A percentile compares a stretch with the other conserved stretches of the same genome.
Conservation (phyloP, 441 rosid genomes). For the Rhodomyrtus psidioides region DNA sequence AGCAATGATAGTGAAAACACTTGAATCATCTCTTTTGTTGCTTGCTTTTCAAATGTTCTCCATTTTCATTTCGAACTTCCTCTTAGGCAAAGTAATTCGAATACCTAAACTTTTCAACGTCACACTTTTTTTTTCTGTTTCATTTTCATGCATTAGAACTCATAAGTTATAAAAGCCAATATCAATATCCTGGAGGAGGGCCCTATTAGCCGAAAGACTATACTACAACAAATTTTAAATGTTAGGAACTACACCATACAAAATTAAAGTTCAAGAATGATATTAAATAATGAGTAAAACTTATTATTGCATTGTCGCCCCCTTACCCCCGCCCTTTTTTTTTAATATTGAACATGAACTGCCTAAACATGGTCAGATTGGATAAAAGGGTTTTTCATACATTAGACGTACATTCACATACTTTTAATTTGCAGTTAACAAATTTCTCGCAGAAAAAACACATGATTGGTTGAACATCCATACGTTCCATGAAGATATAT, state of each 20-base stretch:
- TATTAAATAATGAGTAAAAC: background rate
- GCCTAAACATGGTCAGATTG: background rate
- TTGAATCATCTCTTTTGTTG: background rate
- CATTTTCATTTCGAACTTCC: background rate
- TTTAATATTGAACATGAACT: background rate
- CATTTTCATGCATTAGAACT: background rate
- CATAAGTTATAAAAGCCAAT: background rate
- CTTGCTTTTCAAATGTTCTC: background rate
- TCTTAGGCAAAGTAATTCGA: background rate
- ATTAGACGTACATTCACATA: background rate
- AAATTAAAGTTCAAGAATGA: background rate
- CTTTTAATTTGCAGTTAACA: background rate
- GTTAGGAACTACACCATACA: background rate
- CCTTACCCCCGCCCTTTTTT: background rate
- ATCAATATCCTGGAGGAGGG: background rate
- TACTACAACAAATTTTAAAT: background rate
- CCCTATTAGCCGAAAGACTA: background rate
- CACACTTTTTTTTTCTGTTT: background rate
- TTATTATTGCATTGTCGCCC: background rate
- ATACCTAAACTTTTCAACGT: background rate
- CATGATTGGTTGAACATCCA: background rate
- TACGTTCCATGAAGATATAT: background rate
- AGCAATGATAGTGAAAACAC: background rate
- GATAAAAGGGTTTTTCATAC: background rate
- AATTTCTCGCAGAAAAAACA: background rate